Conservation (phyloP, 2,329 filamentous ascomycete genomes). For the Juglanconis sp. region DNA sequence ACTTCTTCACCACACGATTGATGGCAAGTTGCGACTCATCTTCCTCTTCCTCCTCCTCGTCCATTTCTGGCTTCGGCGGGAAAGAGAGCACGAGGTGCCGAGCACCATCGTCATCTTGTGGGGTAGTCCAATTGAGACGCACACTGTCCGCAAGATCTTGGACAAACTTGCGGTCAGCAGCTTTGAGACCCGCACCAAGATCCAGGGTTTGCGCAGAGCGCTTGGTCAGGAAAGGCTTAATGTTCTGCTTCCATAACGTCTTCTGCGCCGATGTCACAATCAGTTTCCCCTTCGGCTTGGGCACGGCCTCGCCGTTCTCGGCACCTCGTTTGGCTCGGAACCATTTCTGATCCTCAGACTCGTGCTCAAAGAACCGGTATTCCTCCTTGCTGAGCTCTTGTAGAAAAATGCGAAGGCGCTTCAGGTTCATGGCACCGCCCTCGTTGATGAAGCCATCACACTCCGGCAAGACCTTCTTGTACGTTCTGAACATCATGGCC, state of each 20-base stretch:
- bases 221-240: constrained; percentile 79
- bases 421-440: constrained; percentile 84
- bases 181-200: constrained; percentile 69
- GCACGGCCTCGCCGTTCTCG: constrained; percentile 61
- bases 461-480: constrained; percentile 84
- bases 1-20: constrained; percentile 79
- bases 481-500: constrained; percentile 95
- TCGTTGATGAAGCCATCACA: constrained; percentile 96
- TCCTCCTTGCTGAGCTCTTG: constrained; percentile 86
- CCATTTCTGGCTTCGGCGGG: constrained; percentile 36
- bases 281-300: constrained; percentile 57
- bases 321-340: constrained; percentile 80
- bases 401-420: constrained; percentile 72
- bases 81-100: constrained; percentile 51
- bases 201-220: constrained; percentile 65
- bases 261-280: constrained; percentile 78
- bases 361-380: constrained; percentile 86
- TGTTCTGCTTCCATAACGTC: constrained; percentile 72
- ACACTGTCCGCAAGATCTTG: constrained; percentile 73
- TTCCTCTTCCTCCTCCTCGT: constrained; percentile 67
- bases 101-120: constrained; percentile 53
- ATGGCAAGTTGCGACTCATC: constrained; percentile 83
- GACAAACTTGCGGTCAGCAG: constrained; percentile 87
- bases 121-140: constrained; percentile 55
- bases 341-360: constrained; percentile 87